Base-by-base conservation (phyloP, 176 grass and related monocot species). In the Elymus sibiricus region DNA sequence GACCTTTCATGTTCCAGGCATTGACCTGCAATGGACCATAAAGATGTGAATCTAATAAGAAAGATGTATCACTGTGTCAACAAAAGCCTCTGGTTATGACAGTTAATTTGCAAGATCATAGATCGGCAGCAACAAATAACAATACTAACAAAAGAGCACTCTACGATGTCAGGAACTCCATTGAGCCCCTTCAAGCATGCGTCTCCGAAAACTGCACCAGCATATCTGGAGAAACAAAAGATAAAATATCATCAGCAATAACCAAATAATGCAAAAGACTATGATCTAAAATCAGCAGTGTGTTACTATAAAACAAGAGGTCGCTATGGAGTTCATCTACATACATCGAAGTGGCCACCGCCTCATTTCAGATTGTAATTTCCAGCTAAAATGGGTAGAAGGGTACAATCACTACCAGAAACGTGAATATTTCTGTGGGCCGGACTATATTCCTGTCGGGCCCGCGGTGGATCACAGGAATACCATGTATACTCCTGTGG, bases 151-250 rank as follows among this genome's bases (percentile, higher is more conserved):
- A 91, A 98, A 82, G 93, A 90, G 78, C 91, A 98, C 76, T 98
- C 93, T 38, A 98, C 84, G 86, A 98, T 51, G 43, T 94, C 91
- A 13, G 93, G 93, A 78, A 90, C 95, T 19, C 95, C 95, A 76
- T 95, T 98, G 11, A 98, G 89, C 44, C 95, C 95, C 86, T 94
- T 98, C 90, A 98, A 94, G 84, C 95, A 98, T 28, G 95, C 93
- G 94, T 98, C 95, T 69, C 91, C 95, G 86, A 98, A 98, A 68
- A 98, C 87, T 14, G 95, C 93, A 83, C 93, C 93, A 87, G 95
- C 93, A 84, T 98, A 98, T 71, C 95, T 98, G 84, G 46, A 51
- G 9, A 81, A 13, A 70, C 27, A 27, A 15, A 3, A 79, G 19
- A 11, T 22, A 1, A 77, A 37, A 11, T 14, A 19, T 39, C n/a